A percentile compares a stretch with the other conserved stretches of the same genome.
phyloP scores from a whole-genome alignment of 768 basidiomycete species.

The Boletus bicolor region DNA sequence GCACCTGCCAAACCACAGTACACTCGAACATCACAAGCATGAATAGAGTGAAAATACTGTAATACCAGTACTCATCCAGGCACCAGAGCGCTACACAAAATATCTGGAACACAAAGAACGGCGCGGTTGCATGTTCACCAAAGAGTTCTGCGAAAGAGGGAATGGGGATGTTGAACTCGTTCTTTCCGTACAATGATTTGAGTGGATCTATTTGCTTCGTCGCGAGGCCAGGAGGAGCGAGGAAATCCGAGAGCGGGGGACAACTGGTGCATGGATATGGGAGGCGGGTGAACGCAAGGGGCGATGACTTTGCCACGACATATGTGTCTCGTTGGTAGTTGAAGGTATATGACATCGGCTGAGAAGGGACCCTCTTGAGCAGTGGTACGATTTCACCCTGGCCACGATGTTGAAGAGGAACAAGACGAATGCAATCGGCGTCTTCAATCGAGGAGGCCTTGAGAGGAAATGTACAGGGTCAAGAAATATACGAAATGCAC shows the following conservation, averaged over 20 bases:
- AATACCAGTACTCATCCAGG: constrained; percentile 99
- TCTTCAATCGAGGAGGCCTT: constrained; percentile 63
- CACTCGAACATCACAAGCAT: constrained; percentile 99
- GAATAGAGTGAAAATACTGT: constrained; percentile 95
- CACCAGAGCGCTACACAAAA: constrained; percentile 99
- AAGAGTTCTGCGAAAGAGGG: constrained; percentile 93
- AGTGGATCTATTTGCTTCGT: constrained; percentile 48
- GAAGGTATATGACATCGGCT: constrained; percentile 74
- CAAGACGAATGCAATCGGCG: constrained; percentile 78
- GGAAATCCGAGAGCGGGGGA: constrained; percentile 68
- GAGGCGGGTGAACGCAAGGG: constrained; percentile 68
- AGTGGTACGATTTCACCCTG: constrained; percentile 86
- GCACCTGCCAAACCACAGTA: constrained; percentile 96
- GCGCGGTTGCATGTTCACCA: constrained; percentile 93
- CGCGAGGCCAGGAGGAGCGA: constrained; percentile 54
- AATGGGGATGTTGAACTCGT: constrained; percentile 96
- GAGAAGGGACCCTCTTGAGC: constrained; percentile 54
- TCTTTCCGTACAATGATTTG: constrained; percentile 75
- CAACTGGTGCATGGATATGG: constrained; percentile 81
- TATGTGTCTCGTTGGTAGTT: constrained; percentile 95
- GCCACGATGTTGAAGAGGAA: constrained; percentile 79
- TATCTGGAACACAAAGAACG: constrained; percentile 98
- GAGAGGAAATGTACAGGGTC: background rate
- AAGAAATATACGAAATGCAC: background rate
- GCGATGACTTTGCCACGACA: constrained; percentile 55